These are phyloP conservation scores for Collybia nuda DNA, from an alignment of 768 basidiomycete genomes.

Conservation along the genomic window DNA sequence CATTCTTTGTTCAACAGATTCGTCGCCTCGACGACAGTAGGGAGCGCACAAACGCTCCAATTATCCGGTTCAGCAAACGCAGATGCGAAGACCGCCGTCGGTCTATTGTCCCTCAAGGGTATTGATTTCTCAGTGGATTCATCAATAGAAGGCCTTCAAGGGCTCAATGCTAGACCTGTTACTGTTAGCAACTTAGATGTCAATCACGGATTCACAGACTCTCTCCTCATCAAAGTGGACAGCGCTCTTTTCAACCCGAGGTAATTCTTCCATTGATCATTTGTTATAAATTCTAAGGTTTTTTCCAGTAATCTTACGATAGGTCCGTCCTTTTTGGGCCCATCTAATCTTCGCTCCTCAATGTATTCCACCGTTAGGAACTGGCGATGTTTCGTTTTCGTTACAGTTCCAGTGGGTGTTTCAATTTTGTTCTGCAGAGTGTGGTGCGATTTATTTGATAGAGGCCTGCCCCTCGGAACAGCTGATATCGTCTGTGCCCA, in stretches of 20 bases:
- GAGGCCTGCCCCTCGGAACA: constrained; percentile 52
- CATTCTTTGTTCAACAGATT: constrained; percentile 60
- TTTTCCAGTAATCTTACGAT: constrained; percentile 40
- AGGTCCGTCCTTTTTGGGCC: constrained; percentile 22
- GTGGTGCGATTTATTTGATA: constrained; percentile 17
- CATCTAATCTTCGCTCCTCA: constrained; percentile 1
- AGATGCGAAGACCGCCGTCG: constrained; percentile 65
- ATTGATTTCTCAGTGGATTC: constrained; percentile 63
- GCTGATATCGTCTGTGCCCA: constrained; percentile 50
- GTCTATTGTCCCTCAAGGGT: constrained; percentile 52
- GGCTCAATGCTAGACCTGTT: constrained; percentile 57
- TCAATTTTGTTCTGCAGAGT: not conserved
- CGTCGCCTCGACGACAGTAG: constrained; percentile 58
- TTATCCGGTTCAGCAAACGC: constrained; percentile 57
- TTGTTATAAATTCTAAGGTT: constrained; percentile 14
- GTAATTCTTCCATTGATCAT: constrained; percentile 24
- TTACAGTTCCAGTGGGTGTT: constrained; percentile 52
- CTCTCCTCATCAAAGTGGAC: constrained; percentile 65
- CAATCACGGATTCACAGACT: constrained; percentile 63
- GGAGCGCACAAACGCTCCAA: constrained; percentile 40
- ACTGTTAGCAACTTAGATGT: constrained; percentile 62
- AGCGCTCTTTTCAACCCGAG: constrained; percentile 67
- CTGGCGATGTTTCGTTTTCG: constrained; percentile 63
- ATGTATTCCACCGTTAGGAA: constrained; percentile 45
- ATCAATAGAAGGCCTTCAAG: constrained; percentile 62